Conservation (phyloP, 2,329 filamentous ascomycete genomes). For the Pseudogymnoascus sp. region DNA sequence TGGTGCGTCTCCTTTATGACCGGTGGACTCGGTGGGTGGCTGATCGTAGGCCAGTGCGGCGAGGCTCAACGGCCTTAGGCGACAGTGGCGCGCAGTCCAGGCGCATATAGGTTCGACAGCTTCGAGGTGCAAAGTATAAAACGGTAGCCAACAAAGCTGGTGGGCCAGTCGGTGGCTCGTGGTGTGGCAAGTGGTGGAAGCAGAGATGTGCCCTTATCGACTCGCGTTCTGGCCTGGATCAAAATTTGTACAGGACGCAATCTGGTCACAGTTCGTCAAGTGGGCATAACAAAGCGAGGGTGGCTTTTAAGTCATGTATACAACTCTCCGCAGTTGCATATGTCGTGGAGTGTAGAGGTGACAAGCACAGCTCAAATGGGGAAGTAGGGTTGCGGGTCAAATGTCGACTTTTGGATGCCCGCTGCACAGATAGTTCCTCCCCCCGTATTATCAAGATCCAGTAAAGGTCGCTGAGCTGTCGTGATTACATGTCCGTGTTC, state of each 20-base stretch:
- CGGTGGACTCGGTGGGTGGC: neutral
- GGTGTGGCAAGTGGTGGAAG: neutral
- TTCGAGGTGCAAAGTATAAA: neutral
- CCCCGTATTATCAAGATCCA: slow-evolving; percentile 3
- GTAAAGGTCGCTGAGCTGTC: neutral
- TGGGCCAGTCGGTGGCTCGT: neutral
- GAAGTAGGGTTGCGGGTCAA: slow-evolving; percentile 5
- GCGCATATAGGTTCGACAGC: neutral
- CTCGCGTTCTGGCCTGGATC: neutral
- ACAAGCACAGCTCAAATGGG: slow-evolving; percentile 5
- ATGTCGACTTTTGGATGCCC: slow-evolving; percentile 1
- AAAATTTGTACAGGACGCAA: slow-evolving; percentile 1
- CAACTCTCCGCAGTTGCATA: slow-evolving; percentile 6
- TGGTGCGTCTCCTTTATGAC: neutral
- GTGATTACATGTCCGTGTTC: slow-evolving; percentile 5
- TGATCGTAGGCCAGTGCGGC: neutral
- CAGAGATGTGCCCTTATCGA: neutral
- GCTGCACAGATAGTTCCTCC: slow-evolving; percentile 7
- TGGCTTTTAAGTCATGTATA: neutral
- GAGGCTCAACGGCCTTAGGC: slow-evolving; percentile 2
- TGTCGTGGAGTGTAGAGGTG: slow-evolving; percentile 4
- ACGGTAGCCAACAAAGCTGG: neutral
- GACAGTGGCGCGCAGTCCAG: neutral
- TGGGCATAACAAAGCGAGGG: neutral
- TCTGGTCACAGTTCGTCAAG: neutral